Percentiles rank a stretch among this genome's conserved stretches.
These are phyloP conservation scores for Pichia sp. DNA, from an alignment of 1,139 yeast species.

Conservation along the genomic window DNA sequence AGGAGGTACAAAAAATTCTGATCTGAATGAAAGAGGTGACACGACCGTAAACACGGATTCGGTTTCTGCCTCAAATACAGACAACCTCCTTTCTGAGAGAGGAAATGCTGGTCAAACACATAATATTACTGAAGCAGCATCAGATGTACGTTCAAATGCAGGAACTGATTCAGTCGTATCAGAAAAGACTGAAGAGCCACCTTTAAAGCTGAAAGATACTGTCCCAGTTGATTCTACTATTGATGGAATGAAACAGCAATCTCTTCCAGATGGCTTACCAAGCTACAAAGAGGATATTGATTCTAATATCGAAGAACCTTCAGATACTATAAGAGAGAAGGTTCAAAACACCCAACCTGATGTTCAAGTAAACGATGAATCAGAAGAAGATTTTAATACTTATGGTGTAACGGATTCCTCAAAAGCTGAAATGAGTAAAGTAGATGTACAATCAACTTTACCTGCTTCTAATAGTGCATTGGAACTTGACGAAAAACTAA, in stretches of 20 bases:
- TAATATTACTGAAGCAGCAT: neutral
- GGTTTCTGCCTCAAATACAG: too few species aligned
- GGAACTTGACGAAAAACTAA: constrained; percentile 16
- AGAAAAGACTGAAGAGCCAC: too few species aligned
- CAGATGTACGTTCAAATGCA: neutral
- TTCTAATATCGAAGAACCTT: neutral
- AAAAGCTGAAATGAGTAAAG: neutral
- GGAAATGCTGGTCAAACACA: too few species aligned
- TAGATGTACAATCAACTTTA: neutral
- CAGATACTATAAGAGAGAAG: too few species aligned
- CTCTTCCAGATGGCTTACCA: neutral
- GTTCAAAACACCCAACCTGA: neutral
- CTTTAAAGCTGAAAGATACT: too few species aligned
- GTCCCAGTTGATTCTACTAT: neutral
- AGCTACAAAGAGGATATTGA: neutral
- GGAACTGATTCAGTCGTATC: neutral
- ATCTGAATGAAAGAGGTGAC: neutral
- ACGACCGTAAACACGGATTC: too few species aligned
- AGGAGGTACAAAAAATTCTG: neutral
- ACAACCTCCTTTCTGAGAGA: too few species aligned
- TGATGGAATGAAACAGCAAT: neutral
- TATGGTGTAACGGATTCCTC: neutral
- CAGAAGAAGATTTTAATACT: constrained; percentile 9
- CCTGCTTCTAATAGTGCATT: constrained; percentile 18
- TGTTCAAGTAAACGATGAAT: neutral